Conservation (phyloP, 192 early-diverging fungal species). For the Podila clonocystis region DNA sequence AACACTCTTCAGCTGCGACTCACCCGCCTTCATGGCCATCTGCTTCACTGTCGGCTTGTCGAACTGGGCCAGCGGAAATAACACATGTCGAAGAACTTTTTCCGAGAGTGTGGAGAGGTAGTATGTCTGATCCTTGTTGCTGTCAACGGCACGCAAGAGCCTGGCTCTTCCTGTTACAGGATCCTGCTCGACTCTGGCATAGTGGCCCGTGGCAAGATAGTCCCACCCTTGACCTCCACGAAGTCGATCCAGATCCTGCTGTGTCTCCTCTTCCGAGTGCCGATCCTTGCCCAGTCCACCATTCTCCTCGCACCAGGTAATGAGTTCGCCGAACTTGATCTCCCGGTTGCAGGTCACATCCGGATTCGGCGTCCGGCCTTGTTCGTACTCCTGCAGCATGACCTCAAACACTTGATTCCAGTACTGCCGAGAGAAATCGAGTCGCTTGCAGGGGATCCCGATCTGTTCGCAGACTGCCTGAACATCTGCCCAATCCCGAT, state of each 20-base stretch:
- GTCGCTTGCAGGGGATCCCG: constrained; percentile 66
- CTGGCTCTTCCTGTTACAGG: constrained; percentile 16
- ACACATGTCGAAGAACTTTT: constrained; percentile 54
- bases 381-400: constrained; percentile 76
- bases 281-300: constrained; percentile 43
- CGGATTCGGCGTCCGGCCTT: constrained; percentile 89
- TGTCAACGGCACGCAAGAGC: constrained; percentile 63
- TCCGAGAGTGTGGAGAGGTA: constrained; percentile 79
- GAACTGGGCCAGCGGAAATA: constrained; percentile 88
- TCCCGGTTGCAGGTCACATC: constrained; percentile 90
- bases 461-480: constrained; percentile 75
- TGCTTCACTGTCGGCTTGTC: constrained; percentile 78
- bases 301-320: constrained; percentile 59
- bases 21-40: constrained; percentile 58
- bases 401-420: constrained; percentile 91
- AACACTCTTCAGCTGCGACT: constrained; percentile 64
- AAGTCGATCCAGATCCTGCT: neutral
- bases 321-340: constrained; percentile 94
- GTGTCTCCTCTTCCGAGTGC: neutral
- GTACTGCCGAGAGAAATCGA: constrained; percentile 90
- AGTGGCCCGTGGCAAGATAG: constrained; percentile 58
- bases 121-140: constrained; percentile 93
- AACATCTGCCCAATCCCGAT: constrained; percentile 82
- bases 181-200: constrained; percentile 56
- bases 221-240: constrained; percentile 24